phyloP scores from a whole-genome alignment of 1,284 basidiomycete species.

The Inonotus obliquus region DNA sequence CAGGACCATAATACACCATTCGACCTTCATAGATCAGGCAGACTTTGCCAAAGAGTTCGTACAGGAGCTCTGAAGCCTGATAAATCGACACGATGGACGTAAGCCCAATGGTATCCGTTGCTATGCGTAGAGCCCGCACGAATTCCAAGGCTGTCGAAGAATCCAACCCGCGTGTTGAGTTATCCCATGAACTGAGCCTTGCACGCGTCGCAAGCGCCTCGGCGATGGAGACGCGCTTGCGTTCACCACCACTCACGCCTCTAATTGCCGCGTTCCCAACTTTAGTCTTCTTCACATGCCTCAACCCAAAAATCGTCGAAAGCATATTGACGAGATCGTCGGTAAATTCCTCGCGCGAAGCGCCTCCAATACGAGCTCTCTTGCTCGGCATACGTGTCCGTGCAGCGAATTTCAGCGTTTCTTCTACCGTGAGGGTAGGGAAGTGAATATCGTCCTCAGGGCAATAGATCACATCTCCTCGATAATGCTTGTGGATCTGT shows the following conservation, averaged over 20 bases:
- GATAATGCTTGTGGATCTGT: constrained; percentile 22
- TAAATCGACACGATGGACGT: constrained; percentile 58
- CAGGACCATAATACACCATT: constrained; percentile 59
- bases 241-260: constrained; percentile 50
- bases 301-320: constrained; percentile 40
- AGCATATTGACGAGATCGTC: constrained; percentile 32
- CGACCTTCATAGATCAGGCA: constrained; percentile 58
- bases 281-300: constrained; percentile 36
- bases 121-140: constrained; percentile 48
- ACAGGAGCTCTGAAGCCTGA: constrained; percentile 50
- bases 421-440: constrained; percentile 34
- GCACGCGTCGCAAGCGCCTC: constrained; percentile 61
- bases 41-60: constrained; percentile 57
- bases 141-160: constrained; percentile 58
- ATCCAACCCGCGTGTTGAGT: constrained; percentile 48
- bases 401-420: constrained; percentile 28
- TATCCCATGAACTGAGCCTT: constrained; percentile 68
- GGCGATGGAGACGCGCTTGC: constrained; percentile 74
- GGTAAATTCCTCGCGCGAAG: constrained; percentile 27
- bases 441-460: constrained; percentile 34
- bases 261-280: constrained; percentile 41
- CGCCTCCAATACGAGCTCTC: constrained; percentile 24
- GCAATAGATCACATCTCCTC: constrained; percentile 24
- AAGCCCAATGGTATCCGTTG: constrained; percentile 46
- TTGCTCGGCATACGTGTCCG: constrained; percentile 22